These are phyloP conservation scores for Trichosanthes truncata DNA, from an alignment of 306 rosid species.

Conservation along the genomic window DNA sequence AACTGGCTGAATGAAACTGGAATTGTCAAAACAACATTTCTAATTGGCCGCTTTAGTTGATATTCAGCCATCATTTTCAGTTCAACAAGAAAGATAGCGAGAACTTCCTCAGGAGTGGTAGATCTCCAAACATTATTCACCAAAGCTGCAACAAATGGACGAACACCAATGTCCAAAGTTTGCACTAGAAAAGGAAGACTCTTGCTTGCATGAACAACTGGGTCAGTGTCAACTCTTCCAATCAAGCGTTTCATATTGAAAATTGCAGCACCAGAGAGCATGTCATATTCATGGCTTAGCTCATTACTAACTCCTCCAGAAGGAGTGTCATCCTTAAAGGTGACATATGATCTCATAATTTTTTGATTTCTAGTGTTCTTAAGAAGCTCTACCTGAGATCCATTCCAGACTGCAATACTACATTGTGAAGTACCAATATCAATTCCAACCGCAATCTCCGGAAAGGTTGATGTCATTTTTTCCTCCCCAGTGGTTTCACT, in stretches of 20 bases:
- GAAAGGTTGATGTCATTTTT: slow-evolving; percentile 30
- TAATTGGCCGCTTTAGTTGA: slow-evolving; percentile 46
- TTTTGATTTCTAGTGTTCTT: slow-evolving; percentile 62
- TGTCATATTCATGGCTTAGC: slow-evolving; percentile 40
- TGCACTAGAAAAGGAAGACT: slow-evolving; percentile 85
- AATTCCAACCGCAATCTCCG: slow-evolving; percentile 71
- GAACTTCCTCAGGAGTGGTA: slow-evolving; percentile 70
- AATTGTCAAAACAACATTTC: slow-evolving; percentile 61
- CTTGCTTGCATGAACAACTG: slow-evolving; percentile 58
- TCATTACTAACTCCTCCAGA: slow-evolving; percentile 52
- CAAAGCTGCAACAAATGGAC: slow-evolving; percentile 66
- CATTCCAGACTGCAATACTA: slow-evolving; percentile 84
- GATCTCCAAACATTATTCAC: slow-evolving; percentile 78
- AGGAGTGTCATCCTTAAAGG: slow-evolving; percentile 53
- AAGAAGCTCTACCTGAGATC: slow-evolving; percentile 66
- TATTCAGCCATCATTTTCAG: slow-evolving; percentile 52
- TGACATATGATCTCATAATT: slow-evolving; percentile 65
- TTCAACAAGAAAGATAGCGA: slow-evolving; percentile 63
- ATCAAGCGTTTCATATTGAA: slow-evolving; percentile 87
- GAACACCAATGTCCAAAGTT: slow-evolving; percentile 72
- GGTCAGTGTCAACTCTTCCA: slow-evolving; percentile 84
- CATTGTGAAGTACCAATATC: slow-evolving; percentile 88
- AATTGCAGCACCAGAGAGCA: slow-evolving; percentile 66
- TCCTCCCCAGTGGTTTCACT: slow-evolving; percentile 72
- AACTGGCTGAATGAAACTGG: slow-evolving; percentile 84